These are phyloP conservation scores for Stereum hirsutum DNA, from an alignment of 1,284 basidiomycete genomes.

Conservation along the genomic window DNA sequence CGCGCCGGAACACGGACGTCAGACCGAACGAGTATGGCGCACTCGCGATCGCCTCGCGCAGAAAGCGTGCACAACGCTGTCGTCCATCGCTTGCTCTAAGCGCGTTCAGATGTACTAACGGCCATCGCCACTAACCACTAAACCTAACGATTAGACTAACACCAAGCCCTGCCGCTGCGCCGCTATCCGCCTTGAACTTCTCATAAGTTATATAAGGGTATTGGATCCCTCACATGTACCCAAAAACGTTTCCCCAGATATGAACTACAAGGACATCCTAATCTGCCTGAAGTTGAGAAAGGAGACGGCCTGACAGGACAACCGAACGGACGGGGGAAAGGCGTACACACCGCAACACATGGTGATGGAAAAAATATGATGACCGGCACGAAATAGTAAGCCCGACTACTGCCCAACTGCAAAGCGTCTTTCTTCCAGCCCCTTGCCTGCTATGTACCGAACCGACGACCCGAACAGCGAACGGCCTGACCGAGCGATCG, in stretches of 20 bases:
- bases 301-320: constrained; percentile 1
- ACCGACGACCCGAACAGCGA: no score
- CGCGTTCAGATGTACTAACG: no score
- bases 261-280: constrained; percentile 13
- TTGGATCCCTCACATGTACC: constrained; percentile 14
- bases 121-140: no score
- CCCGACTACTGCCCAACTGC: not conserved
- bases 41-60: no score
- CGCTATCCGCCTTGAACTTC: not conserved
- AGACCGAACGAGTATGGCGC: no score
- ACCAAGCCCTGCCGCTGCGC: not conserved
- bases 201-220: constrained; percentile 12
- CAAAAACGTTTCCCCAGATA: constrained; percentile 8
- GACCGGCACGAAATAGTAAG: no score
- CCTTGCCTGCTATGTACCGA: no score
- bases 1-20: no score
- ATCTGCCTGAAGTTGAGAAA: constrained; percentile 4
- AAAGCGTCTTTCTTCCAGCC: not conserved
- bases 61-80: no score
- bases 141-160: no score
- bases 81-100: no score
- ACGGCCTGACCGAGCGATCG: not conserved
- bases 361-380: not conserved
- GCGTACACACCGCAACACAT: not conserved
- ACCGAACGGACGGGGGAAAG: not conserved